Base-by-base conservation (phyloP, 148 eudicot genomes). In the Spergularia bocconei region DNA sequence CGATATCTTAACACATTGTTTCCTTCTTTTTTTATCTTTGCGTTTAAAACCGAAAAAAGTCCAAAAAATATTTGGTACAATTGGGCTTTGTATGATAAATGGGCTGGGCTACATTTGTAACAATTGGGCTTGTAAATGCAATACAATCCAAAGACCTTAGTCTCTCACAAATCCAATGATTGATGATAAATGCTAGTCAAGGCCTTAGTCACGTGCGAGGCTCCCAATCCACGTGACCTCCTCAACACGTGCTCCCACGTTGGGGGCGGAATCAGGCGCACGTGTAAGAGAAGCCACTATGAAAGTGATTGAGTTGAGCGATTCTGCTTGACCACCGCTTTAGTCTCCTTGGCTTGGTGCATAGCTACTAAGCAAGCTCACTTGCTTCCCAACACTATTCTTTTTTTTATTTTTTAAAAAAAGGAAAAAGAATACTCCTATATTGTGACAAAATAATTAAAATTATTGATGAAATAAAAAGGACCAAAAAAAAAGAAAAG, bases 271-370 rank as follows among this genome's bases (percentile, higher is more conserved):
- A 80, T 63, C 70, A 25, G 76, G 25, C 64, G 83, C 83, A 77
- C 83, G 83, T 81, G 77, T 72, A 70, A 71, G 74, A 71, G 83
- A 76, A 65, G 54, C 20, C 68, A 71, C 80, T 41, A 67, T 67
- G 77, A 81, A 76, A 77, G 69, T 41, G 63, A 50, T 56, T 14
- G 55, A 55, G 79, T 41, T 72, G 54, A 59, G 70, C 33, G 72
- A 69, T 69, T 69, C 72, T 69, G 58, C 72, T 69, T 69, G 72
- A 69, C 72, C 72, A 69, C 72, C 72, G 72, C 72, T 69, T 69
- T 69, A 23, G 72, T 69, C 72, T 29, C 60, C 57, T 68, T 69
- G 19, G 11, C 13, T 50, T 52, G 39, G 39, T 38, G 50, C 33
- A 20, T 10, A 10, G 36, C 47, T 29, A 9, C 48, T 9, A 60